phyloP scores from a whole-genome alignment of 805 yeast species.

The Yamadazyma ubonensis region DNA sequence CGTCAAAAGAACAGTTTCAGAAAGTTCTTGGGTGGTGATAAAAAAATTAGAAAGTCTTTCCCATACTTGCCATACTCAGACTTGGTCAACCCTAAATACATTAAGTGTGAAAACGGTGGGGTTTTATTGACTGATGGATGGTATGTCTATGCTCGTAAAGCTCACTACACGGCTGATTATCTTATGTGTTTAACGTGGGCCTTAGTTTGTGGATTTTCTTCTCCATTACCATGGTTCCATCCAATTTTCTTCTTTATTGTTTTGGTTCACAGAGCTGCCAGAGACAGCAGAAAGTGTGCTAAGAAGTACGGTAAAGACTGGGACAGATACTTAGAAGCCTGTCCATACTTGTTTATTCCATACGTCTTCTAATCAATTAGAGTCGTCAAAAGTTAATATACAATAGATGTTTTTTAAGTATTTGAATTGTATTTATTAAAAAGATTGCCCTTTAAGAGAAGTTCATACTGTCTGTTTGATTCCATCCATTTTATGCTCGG shows the following conservation, averaged over 20 bases:
- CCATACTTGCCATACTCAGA: slow-evolving; percentile 88
- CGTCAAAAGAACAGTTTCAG: slow-evolving; percentile 95
- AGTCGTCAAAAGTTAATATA: too few species aligned
- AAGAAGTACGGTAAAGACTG: slow-evolving; percentile 93
- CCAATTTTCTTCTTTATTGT: slow-evolving; percentile 88
- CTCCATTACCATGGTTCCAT: slow-evolving; percentile 95
- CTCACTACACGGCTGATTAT: slow-evolving; percentile 94
- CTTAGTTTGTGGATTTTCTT: slow-evolving; percentile 78
- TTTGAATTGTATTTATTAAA: too few species aligned
- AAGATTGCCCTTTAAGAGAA: too few species aligned
- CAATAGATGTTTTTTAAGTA: too few species aligned
- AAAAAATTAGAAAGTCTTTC: slow-evolving; percentile 75
- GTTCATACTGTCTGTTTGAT: too few species aligned
- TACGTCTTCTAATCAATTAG: slow-evolving; percentile 48
- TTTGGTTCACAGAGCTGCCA: slow-evolving; percentile 80
- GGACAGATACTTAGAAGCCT: slow-evolving; percentile 78
- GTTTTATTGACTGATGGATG: slow-evolving; percentile 88
- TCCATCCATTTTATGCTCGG: too few species aligned
- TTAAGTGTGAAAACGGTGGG: slow-evolving; percentile 83
- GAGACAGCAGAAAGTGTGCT: slow-evolving; percentile 84
- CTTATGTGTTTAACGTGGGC: slow-evolving; percentile 90
- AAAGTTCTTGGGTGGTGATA: slow-evolving; percentile 78
- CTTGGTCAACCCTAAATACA: slow-evolving; percentile 78
- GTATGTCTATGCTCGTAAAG: slow-evolving; percentile 90
- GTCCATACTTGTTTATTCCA: slow-evolving; percentile 93